A percentile compares a stretch with the other conserved stretches of the same genome.
Evolutionary conservation across 352 stramenopile species (phyloP).

Genomic region (Phytophthora chlamydospora): DNA sequence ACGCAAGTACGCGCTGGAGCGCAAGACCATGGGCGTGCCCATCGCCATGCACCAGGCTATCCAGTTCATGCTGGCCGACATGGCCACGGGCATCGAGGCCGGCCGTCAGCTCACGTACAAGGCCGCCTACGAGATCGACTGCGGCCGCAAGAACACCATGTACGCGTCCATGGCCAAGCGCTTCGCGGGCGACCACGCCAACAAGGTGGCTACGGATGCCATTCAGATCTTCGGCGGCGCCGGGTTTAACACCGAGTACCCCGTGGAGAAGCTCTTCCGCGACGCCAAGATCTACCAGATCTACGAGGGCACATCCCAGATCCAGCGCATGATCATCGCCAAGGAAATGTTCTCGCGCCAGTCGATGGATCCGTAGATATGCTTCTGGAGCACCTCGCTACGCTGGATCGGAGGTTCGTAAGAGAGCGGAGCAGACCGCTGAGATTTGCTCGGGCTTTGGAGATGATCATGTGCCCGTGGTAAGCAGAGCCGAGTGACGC

Average conservation of each 20-base stretch:
- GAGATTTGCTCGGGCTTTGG: constrained; percentile 15
- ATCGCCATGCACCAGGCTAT: constrained; percentile 91
- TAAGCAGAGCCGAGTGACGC: constrained; percentile 10
- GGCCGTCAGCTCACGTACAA: constrained; percentile 88
- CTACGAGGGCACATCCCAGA: constrained; percentile 93
- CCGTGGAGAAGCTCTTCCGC: constrained; percentile 93
- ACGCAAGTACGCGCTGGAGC: constrained; percentile 84
- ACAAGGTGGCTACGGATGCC: constrained; percentile 86
- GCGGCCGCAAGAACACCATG: constrained; percentile 89
- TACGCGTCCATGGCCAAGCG: constrained; percentile 92
- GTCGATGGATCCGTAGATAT: constrained; percentile 65
- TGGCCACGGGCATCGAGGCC: constrained; percentile 91
- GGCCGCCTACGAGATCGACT: constrained; percentile 90
- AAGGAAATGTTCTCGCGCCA: constrained; percentile 86
- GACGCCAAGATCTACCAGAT: constrained; percentile 94
- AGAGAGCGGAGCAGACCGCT: constrained; percentile 5
- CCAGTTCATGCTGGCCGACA: constrained; percentile 91
- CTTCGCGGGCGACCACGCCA: constrained; percentile 88
- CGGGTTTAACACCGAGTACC: constrained; percentile 93
- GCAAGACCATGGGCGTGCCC: constrained; percentile 88
- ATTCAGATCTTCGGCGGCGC: constrained; percentile 92
- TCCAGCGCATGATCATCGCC: constrained; percentile 91
- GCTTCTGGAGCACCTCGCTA: not conserved
- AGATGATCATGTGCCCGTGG: constrained; percentile 20
- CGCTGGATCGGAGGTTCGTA: not conserved